Percentiles rank a stretch among this genome's conserved stretches.
These are phyloP conservation scores for Penicillium soppii DNA, from an alignment of 495 filamentous ascomycete genomes.

Conservation along the genomic window DNA sequence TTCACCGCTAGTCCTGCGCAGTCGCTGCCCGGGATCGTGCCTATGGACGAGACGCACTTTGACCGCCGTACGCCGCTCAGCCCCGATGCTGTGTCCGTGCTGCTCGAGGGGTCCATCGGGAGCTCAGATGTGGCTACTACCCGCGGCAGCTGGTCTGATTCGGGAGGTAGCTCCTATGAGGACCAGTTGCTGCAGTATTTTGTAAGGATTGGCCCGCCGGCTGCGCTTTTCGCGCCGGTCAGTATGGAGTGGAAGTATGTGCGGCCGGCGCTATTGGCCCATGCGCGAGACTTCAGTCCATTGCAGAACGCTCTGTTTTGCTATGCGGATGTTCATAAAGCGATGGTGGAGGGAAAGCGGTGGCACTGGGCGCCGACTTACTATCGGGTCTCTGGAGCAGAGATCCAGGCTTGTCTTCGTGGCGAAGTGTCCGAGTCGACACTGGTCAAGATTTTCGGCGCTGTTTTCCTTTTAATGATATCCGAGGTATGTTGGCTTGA, in stretches of 20 bases:
- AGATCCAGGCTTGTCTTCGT: constrained; percentile 32
- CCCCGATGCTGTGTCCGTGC: constrained; percentile 15
- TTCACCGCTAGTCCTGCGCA: constrained; percentile 17
- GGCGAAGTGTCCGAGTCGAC: constrained; percentile 28
- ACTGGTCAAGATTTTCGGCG: constrained; percentile 28
- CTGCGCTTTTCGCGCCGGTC: constrained; percentile 36
- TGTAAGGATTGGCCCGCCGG: constrained; percentile 29
- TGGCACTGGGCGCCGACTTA: constrained; percentile 35
- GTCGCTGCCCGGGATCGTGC: constrained; percentile 3
- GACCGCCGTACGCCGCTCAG: constrained; percentile 14
- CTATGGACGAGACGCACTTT: constrained; percentile 13
- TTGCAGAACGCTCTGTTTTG: constrained; percentile 37
- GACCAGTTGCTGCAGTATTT: constrained; percentile 37
- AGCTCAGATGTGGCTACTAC: constrained; percentile 17
- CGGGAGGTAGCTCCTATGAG: constrained; percentile 25
- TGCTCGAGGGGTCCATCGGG: constrained; percentile 17
- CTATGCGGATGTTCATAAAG: constrained; percentile 36
- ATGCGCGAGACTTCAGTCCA: constrained; percentile 25
- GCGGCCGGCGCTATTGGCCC: constrained; percentile 23
- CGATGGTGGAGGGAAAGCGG: constrained; percentile 28
- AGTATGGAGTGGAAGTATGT: constrained; percentile 40
- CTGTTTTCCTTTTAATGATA: constrained; percentile 40
- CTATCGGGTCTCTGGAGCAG: constrained; percentile 32
- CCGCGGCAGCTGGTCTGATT: constrained; percentile 21
- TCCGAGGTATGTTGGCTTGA: constrained; percentile 30